Conservation (phyloP, 352 stramenopile species). For the Pythium volutum region DNA sequence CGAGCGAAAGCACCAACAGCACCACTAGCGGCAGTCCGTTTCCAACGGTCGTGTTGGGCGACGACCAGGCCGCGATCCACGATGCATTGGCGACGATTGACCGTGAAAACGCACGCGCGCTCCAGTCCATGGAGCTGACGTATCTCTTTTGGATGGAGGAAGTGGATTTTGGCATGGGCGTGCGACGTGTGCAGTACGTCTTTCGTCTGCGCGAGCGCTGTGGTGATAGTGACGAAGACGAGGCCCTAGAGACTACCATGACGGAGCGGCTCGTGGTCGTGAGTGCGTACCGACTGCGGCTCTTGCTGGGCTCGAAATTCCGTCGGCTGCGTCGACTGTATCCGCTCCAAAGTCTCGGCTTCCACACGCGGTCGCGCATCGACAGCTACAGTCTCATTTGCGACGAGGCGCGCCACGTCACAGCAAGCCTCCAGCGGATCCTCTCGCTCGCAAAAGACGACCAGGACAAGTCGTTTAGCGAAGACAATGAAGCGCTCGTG, state of each 20-base stretch:
- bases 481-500: slow-evolving; percentile 32
- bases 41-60: background rate
- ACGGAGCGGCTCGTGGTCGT: slow-evolving; percentile 42
- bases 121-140: slow-evolving; percentile 40
- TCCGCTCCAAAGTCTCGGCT: slow-evolving; percentile 34
- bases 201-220: slow-evolving; percentile 26
- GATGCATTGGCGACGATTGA: slow-evolving; percentile 35
- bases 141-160: slow-evolving; percentile 79
- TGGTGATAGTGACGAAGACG: background rate
- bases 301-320: slow-evolving; percentile 35
- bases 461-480: slow-evolving; percentile 1
- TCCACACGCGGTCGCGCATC: slow-evolving; percentile 69
- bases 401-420: slow-evolving; percentile 44
- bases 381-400: slow-evolving; percentile 73
- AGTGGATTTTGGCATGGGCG: slow-evolving; percentile 50
- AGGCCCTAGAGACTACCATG: slow-evolving; percentile 15
- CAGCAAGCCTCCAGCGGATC: slow-evolving; percentile 29
- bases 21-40: slow-evolving; percentile 1
- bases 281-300: slow-evolving; percentile 57
- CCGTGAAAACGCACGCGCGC: slow-evolving; percentile 39
- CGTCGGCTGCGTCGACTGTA: slow-evolving; percentile 26
- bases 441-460: slow-evolving; percentile 23
- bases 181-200: slow-evolving; percentile 67
- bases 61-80: slow-evolving; percentile 24
- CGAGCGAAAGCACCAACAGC: slow-evolving; percentile 12